A percentile compares a stretch with the other conserved stretches of the same genome.
Evolutionary conservation across 805 yeast species (phyloP).

Genomic region (Starmerella asiatica): DNA sequence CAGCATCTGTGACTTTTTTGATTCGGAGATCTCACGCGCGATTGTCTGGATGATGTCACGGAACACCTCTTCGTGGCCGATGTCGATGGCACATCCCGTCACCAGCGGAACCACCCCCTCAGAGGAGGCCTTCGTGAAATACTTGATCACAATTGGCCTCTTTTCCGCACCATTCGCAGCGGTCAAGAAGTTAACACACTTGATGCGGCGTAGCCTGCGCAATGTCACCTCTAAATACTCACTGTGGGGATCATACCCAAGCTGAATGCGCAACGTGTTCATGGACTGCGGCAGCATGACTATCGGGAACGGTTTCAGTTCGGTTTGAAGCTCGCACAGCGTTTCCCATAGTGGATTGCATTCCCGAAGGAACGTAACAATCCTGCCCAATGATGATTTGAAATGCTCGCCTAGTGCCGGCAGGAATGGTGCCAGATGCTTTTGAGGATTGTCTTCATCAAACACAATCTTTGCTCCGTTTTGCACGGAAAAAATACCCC

Average conservation of each 20-base stretch:
- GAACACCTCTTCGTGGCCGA: conserved; percentile 4
- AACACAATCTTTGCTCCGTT: conserved; percentile 13
- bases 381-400: conserved; percentile 12
- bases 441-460: conserved; percentile 19
- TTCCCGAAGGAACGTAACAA: conserved; percentile 13
- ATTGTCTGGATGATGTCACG: neutral
- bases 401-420: conserved; percentile 20
- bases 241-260: conserved; percentile 8
- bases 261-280: conserved; percentile 8
- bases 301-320: neutral
- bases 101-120: conserved; percentile 12
- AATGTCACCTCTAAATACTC: conserved; percentile 17
- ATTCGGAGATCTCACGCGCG: neutral
- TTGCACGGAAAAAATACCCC: conserved; percentile 12
- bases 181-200: conserved; percentile 12
- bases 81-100: conserved; percentile 14
- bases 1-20: too few relatives aligned
- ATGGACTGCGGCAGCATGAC: conserved; percentile 20
- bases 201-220: conserved; percentile 13
- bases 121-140: conserved; percentile 10
- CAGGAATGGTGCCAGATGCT: conserved; percentile 18
- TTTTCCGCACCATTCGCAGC: conserved; percentile 16
- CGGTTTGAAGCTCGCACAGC: conserved; percentile 2
- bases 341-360: conserved; percentile 17
- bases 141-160: conserved; percentile 6